A percentile compares a stretch with the other conserved stretches of the same genome.
Conservation (phyloP, 2,329 filamentous ascomycete genomes). For the Penicillium psychrosexuale region DNA sequence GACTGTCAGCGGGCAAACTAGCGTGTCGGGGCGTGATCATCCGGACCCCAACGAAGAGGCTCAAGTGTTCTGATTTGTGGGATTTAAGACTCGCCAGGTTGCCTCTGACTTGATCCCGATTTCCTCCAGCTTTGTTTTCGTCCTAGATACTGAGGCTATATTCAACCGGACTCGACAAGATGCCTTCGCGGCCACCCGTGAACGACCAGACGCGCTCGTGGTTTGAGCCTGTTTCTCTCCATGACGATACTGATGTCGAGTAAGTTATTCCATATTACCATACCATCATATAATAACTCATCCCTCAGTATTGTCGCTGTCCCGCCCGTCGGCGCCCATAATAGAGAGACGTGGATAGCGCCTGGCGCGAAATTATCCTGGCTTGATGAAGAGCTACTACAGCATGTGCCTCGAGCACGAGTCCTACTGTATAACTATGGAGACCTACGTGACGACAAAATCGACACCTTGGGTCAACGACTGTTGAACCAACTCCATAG, state of each 20-base stretch:
- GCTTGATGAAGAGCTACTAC: constrained; percentile 25
- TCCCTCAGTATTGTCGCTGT: constrained; percentile 33
- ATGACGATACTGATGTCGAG: constrained; percentile 26
- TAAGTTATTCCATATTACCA: constrained; percentile 14
- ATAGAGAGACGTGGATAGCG: constrained; percentile 27
- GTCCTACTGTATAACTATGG: constrained; percentile 32
- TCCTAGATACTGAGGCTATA: neutral
- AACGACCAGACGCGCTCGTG: constrained; percentile 7
- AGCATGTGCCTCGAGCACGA: constrained; percentile 24
- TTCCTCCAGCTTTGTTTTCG: neutral
- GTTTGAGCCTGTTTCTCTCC: constrained; percentile 16
- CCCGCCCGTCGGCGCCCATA: constrained; percentile 36
- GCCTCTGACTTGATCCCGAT: neutral
- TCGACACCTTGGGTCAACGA: constrained; percentile 26
- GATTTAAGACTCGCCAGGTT: neutral
- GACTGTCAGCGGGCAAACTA: constrained; percentile 10
- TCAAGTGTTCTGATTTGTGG: constrained; percentile 5
- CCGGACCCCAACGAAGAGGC: constrained; percentile 18
- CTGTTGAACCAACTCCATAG: constrained; percentile 25
- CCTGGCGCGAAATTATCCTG: constrained; percentile 23
- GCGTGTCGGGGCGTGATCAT: constrained; percentile 17
- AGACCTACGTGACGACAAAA: constrained; percentile 23
- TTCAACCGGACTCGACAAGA: neutral
- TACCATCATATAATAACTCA: neutral
- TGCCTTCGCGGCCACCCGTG: constrained; percentile 9